Evolutionary conservation across 2,329 filamentous ascomycete genomes (phyloP), one percentile per base, ranked within the genome.

Genomic region (Penicillium griseofulvum): DNA sequence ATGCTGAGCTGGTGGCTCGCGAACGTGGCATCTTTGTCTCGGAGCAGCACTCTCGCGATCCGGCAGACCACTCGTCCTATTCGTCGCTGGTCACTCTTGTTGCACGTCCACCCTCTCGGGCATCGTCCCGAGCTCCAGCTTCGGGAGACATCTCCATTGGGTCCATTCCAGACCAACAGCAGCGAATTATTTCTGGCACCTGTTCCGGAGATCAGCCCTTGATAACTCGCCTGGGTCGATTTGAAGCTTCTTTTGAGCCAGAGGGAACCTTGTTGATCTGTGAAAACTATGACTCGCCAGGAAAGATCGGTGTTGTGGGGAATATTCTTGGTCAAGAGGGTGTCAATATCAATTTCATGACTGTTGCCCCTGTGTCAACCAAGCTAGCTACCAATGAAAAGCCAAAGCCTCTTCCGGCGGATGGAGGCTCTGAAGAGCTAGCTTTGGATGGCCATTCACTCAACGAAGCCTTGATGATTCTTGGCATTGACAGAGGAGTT

Each of bases 311-410:
- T 2, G 84, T 85, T 36, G 89, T 94, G 3, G 90, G 90, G 0
- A 86, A 81, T 55, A 80, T 86, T 49, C 75, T 93, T 26, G 90
- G 89, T 0, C 80, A 80, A 36, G 82, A 87, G 36, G 85, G 84
- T 0, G 85, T 94, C 49, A 94, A 94, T 66, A 90, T 93, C 70
- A 83, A 82, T 43, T 91, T 87, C 68, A 94, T 93, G 90, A 86
- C 84, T 67, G 89, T 92, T 1, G 81, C 82, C 45, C 81, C 81
- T 9, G 66, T 66, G 2, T 71, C 66, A 1, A 58, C 58, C 8
- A 64, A 66, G 28, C 45, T 66, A 5, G 28, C 39, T 19, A 10
- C 29, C 4, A 51, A 39, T 1, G n/a, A 28, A 19, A 48, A 36
- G 3, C 14, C n/a, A 26, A 24, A 36, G 28, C 39, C 45, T 9